Percentiles rank a stretch among this genome's conserved stretches.
Conservation (phyloP, 2,329 filamentous ascomycete species). For the Sporothrix schenckii region DNA sequence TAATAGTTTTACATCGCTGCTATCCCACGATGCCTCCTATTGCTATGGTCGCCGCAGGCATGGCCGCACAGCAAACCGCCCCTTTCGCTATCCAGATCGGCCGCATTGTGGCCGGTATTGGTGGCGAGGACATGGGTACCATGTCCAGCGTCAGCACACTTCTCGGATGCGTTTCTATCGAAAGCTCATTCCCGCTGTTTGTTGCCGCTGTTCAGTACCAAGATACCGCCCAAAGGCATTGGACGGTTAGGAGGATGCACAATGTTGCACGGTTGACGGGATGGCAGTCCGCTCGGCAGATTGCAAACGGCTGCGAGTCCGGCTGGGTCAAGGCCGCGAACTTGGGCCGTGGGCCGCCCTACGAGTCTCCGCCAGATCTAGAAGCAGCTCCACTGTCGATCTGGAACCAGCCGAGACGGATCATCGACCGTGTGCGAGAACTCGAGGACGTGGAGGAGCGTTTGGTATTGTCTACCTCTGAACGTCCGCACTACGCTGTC, state of each 20-base stretch:
- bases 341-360: conserved; percentile 75
- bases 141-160: conserved; percentile 69
- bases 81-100: conserved; percentile 74
- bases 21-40: conserved; percentile 92
- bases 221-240: conserved; percentile 71
- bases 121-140: conserved; percentile 57
- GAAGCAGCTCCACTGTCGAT: conserved; percentile 47
- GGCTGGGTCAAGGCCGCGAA: conserved; percentile 77
- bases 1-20: conserved; percentile 78
- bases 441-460: conserved; percentile 48
- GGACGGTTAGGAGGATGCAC: conserved; percentile 73
- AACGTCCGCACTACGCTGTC: conserved; percentile 73
- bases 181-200: conserved; percentile 80
- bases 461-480: conserved; percentile 63
- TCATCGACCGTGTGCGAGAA: conserved; percentile 57
- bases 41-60: conserved; percentile 81
- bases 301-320: conserved; percentile 81
- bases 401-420: conserved; percentile 55
- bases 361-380: conserved; percentile 55
- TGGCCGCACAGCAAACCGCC: conserved; percentile 73
- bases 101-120: conserved; percentile 74
- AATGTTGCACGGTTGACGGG: conserved; percentile 80
- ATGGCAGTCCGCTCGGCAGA: conserved; percentile 80
- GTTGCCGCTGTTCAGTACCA: conserved; percentile 83
- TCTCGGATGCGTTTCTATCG: conserved; percentile 78